phyloP scores from a whole-genome alignment of 2,329 filamentous ascomycete species.

The Calonectria henricotiae region DNA sequence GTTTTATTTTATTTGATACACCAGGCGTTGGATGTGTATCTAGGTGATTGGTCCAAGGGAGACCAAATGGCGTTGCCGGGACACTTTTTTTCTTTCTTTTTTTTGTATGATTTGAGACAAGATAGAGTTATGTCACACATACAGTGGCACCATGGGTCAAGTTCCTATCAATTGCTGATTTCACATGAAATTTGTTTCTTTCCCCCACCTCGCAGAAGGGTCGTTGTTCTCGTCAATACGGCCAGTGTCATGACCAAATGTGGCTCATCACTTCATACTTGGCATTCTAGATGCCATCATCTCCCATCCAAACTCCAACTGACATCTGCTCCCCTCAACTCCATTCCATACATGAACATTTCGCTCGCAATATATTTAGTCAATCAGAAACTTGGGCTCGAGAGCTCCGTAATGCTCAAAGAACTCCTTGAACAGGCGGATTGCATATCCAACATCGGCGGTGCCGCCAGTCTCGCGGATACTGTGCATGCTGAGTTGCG shows the following conservation, averaged over 20 bases:
- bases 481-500: conserved; percentile 96
- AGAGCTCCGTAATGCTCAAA: conserved; percentile 88
- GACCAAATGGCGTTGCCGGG: conserved; percentile 25
- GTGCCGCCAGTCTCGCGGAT: conserved; percentile 94
- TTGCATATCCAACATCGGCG: conserved; percentile 88
- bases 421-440: conserved; percentile 90
- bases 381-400: conserved; percentile 87
- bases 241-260: conserved; percentile 13
- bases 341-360: conserved; percentile 19
- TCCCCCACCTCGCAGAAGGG: neutral
- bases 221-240: neutral
- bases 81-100: neutral
- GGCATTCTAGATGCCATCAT: conserved; percentile 15
- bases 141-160: conserved; percentile 15
- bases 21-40: conserved; percentile 7
- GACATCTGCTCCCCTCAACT: conserved; percentile 38
- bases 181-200: conserved; percentile 14
- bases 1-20: conserved; percentile 15
- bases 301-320: conserved; percentile 9
- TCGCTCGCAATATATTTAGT: conserved; percentile 65
- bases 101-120: conserved; percentile 23
- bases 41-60: conserved; percentile 2
- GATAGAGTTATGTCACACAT: conserved; percentile 27
- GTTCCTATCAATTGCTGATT: conserved; percentile 28
- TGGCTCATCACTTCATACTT: conserved; percentile 16